Base-by-base conservation (phyloP, 2,329 filamentous ascomycete species). In the Biscogniauxia sp. region DNA sequence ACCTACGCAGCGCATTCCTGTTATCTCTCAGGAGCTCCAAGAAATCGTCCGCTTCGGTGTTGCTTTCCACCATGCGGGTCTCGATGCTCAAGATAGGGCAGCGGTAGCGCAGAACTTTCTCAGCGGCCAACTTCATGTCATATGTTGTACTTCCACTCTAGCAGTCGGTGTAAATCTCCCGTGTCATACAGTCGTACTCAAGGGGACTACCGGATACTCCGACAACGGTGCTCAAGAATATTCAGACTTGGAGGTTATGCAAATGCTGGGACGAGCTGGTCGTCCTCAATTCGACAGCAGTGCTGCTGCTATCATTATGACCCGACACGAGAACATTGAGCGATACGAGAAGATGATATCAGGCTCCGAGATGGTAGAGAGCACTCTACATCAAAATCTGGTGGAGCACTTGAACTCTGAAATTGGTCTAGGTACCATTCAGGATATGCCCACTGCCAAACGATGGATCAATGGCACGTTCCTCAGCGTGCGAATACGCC, bases 351-450 rank as follows among this genome's bases (percentile, higher is more conserved):
- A 80, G 65, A 87, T 96, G 78, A 84, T 91, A 1, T 88, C 88
- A 0, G 91, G 91, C 0, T 81, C 88, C 57, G 88, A 94, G 64
- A 78, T 85, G 1, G 76, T 96, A 1, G 92, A 96, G 71, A 96
- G 92, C 73, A 87, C 82, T 19, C 78, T 96, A 6, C 92, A 96
- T 74, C 78, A 86, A 26, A 92, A 94, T 66, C 76, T 96, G 0
- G 88, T 93, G 54, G 91, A 94, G 65, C 91, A 96, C 69, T 75
- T 96, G 65, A 96, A 96, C 69, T 92, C 92, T 1, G 92, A 96
- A 70, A 89, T 94, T 54, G 88, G 88, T 1, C 79, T 96, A 1
- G 88, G 89, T 0, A 93, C 90, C 0, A 86, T 96, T 57, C 82
- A 77, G 5, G 83, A 88, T 66, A 72, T 88, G 0, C 72, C 80